Percentiles rank a stretch among this genome's conserved stretches.
These are phyloP conservation scores for Lactarius indigo DNA, from an alignment of 768 basidiomycete species.

Conservation along the genomic window DNA sequence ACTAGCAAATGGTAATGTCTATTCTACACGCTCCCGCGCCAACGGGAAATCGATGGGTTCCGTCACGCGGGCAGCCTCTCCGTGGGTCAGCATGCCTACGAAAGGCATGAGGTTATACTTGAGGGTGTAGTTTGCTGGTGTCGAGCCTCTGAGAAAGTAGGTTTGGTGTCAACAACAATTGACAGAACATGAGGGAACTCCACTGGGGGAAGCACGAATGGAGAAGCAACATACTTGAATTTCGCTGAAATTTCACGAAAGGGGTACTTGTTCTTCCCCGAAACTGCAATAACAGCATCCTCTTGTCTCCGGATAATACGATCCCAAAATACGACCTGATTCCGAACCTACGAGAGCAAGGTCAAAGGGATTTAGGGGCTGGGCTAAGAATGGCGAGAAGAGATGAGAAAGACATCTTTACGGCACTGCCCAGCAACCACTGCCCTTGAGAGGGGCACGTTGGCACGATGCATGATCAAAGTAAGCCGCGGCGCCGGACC, in stretches of 20 bases:
- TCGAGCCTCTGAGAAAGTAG: slow-evolving; percentile 48
- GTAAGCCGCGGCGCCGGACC: not conserved
- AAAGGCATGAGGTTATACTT: slow-evolving; percentile 92
- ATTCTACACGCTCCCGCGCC: slow-evolving; percentile 25
- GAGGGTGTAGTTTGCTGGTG: slow-evolving; percentile 65
- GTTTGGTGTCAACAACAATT: slow-evolving; percentile 23
- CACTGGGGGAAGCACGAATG: not conserved
- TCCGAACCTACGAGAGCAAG: slow-evolving; percentile 46
- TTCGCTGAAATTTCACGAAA: slow-evolving; percentile 70
- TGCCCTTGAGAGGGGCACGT: not conserved
- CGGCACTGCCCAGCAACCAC: not conserved
- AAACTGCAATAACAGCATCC: slow-evolving; percentile 63
- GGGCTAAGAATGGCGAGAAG: not conserved
- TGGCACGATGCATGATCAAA: not conserved
- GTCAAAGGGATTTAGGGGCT: slow-evolving; percentile 9
- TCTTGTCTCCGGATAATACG: slow-evolving; percentile 80
- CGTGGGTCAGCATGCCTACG: slow-evolving; percentile 75
- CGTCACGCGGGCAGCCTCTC: slow-evolving; percentile 56
- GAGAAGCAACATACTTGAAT: slow-evolving; percentile 62
- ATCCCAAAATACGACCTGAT: slow-evolving; percentile 89
- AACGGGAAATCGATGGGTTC: slow-evolving; percentile 36
- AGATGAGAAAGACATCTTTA: not conserved
- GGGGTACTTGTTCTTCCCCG: slow-evolving; percentile 77
- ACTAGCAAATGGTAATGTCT: not conserved
- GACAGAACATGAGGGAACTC: slow-evolving; percentile 8